phyloP scores from a whole-genome alignment of 257 asterid genomes.

The Nicotiana otophora region DNA sequence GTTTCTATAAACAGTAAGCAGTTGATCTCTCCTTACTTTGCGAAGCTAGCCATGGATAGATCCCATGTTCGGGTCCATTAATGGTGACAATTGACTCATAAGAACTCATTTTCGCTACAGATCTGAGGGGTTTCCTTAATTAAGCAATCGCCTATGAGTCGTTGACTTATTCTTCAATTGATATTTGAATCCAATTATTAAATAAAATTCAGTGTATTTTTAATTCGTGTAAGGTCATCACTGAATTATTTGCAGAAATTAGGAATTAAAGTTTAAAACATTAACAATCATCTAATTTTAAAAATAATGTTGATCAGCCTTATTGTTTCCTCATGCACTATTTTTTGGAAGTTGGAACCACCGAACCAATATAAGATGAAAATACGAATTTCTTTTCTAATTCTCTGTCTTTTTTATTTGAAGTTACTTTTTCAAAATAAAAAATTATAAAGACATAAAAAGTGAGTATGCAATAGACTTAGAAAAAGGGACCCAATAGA shows the following conservation, averaged over 20 bases:
- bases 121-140: no score
- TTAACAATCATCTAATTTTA: neutral
- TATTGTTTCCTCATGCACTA: neutral
- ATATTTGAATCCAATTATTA: neutral
- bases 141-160: no score
- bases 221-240: neutral
- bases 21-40: no score
- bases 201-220: neutral
- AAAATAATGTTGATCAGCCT: neutral
- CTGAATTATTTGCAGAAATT: neutral
- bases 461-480: neutral
- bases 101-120: no score
- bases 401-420: neutral
- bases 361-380: neutral
- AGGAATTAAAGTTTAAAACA: neutral
- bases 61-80: no score
- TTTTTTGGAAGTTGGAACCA: neutral
- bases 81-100: no score
- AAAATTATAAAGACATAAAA: neutral
- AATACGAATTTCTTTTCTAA: neutral
- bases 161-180: neutral
- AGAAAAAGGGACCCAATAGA: neutral
- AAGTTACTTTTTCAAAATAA: neutral
- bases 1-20: no score
- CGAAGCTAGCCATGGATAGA: no score